Percentiles rank a stretch among this genome's conserved stretches.
Conservation (phyloP, 1,139 yeast species). For the Geotrichum phurueaensis region DNA sequence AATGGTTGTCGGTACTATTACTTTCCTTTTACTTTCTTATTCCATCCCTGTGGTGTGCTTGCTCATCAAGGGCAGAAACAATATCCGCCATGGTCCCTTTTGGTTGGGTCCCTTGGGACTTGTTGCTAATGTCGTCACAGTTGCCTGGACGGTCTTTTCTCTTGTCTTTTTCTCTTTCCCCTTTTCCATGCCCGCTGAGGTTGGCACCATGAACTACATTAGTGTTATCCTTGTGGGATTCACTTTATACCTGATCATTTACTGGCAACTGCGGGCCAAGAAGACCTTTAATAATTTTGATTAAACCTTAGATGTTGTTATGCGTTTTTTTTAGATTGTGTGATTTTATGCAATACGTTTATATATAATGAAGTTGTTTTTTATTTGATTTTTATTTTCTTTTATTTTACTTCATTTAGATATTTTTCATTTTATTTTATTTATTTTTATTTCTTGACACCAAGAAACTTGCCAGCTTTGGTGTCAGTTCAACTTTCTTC, state of each 20-base stretch:
- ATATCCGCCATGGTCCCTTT: conserved; percentile 61
- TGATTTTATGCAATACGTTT: no score
- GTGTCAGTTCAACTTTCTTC: no score
- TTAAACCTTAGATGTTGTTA: no score
- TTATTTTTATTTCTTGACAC: no score
- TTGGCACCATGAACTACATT: conserved; percentile 70
- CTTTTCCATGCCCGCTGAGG: conserved; percentile 61
- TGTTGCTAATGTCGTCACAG: conserved; percentile 50
- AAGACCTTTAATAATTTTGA: background rate
- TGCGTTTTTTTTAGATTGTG: no score
- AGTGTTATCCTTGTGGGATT: conserved; percentile 40
- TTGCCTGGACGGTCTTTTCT: conserved; percentile 56
- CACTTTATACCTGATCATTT: background rate
- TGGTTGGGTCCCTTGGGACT: conserved; percentile 61
- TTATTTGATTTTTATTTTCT: no score
- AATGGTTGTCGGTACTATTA: conserved; percentile 50
- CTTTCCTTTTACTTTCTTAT: conserved; percentile 47
- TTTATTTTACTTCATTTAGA: no score
- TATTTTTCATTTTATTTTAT: no score
- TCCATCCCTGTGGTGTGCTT: conserved; percentile 48
- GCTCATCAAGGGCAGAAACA: conserved; percentile 51
- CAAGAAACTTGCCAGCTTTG: no score
- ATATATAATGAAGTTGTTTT: no score
- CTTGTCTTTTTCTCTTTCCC: conserved; percentile 68
- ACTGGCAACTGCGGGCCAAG: conserved; percentile 4